Conservation (phyloP, 805 yeast species). For the Metschnikowia colocasiae region DNA sequence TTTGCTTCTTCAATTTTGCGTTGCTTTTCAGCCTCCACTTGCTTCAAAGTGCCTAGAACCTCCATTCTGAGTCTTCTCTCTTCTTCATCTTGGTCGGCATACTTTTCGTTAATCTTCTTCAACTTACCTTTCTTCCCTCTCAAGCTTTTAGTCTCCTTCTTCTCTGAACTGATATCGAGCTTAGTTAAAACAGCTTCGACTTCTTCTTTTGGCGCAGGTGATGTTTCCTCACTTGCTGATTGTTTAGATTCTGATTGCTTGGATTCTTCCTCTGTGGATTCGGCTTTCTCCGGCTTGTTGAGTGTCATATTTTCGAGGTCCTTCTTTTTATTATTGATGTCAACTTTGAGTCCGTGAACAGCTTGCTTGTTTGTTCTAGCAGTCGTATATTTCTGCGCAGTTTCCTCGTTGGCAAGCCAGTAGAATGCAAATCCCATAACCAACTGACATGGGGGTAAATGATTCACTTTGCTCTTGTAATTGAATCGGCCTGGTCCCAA, state of each 20-base stretch:
- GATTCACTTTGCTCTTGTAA: constrained; percentile 50
- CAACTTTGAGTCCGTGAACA: constrained; percentile 37
- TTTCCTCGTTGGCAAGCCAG: constrained; percentile 65
- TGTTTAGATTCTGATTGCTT: neutral
- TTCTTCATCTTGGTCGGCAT: constrained; percentile 89
- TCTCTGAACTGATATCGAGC: neutral
- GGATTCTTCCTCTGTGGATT: neutral
- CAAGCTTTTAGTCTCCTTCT: constrained; percentile 38
- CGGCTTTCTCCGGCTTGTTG: constrained; percentile 9
- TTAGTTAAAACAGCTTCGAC: neutral
- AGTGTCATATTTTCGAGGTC: constrained; percentile 28
- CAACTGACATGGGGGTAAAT: constrained; percentile 74
- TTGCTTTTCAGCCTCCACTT: constrained; percentile 32
- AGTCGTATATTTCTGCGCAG: constrained; percentile 31
- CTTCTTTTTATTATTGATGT: constrained; percentile 34
- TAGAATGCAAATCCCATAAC: constrained; percentile 87
- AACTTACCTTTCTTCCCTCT: constrained; percentile 83
- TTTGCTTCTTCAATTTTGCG: constrained; percentile 17
- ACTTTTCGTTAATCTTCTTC: constrained; percentile 78
- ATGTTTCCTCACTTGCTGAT: neutral
- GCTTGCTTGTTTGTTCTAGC: constrained; percentile 30
- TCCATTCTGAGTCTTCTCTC: constrained; percentile 74
- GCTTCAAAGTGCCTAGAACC: constrained; percentile 79
- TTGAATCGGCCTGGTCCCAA: constrained; percentile 62
- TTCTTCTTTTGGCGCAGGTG: neutral